A percentile compares a stretch with the other conserved stretches of the same genome.
Evolutionary conservation across 768 basidiomycete species (phyloP).

Genomic region (Naganishia antarctica): DNA sequence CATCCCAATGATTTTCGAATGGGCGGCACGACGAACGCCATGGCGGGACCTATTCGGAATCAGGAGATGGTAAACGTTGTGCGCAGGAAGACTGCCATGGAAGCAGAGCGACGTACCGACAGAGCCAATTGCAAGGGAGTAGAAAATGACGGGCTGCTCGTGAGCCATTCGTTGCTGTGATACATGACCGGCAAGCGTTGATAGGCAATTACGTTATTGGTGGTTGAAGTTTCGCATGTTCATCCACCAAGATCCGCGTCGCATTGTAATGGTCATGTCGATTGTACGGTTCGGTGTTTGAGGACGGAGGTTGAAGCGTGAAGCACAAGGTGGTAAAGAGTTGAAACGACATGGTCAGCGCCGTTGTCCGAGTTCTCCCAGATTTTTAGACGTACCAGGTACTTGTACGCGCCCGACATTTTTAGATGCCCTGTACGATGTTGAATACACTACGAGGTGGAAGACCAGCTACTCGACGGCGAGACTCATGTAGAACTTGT

Average conservation of each 20-base stretch:
- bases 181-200: no score
- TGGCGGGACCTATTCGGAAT: slow-evolving; percentile 59
- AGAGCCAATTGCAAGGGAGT: slow-evolving; percentile 68
- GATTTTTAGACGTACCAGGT: slow-evolving; percentile 36
- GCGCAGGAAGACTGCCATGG: not conserved
- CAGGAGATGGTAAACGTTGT: not conserved
- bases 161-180: slow-evolving; percentile 81
- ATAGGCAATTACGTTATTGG: no score
- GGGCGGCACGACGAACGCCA: slow-evolving; percentile 71
- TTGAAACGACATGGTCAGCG: slow-evolving; percentile 12
- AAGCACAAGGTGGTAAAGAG: not conserved
- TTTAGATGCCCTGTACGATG: slow-evolving; percentile 2
- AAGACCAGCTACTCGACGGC: no score
- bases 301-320: not conserved
- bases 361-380: not conserved
- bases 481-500: no score
- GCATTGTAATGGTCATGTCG: no score
- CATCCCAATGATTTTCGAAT: slow-evolving; percentile 71
- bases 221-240: no score
- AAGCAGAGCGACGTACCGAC: slow-evolving; percentile 40
- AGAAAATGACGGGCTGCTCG: slow-evolving; percentile 86
- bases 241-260: no score
- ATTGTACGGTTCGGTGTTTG: not conserved
- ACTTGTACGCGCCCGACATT: slow-evolving; percentile 46
- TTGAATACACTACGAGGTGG: no score